Base-by-base conservation (phyloP, 2,329 filamentous ascomycete species). In the Colletotrichum filicis region DNA sequence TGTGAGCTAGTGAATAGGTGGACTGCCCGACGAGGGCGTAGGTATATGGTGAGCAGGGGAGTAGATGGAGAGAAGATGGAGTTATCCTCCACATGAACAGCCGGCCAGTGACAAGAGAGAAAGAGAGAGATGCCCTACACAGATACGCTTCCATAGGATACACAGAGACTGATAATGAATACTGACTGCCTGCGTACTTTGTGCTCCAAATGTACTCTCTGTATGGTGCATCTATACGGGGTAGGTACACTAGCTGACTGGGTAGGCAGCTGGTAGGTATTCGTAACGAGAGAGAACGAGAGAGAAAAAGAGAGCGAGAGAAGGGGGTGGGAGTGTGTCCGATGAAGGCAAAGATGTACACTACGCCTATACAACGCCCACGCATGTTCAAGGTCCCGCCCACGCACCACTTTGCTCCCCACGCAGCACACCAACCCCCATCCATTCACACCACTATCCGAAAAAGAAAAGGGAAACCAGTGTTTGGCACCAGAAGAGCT, bases 291-390 rank as follows among this genome's bases (percentile, higher is more conserved):
- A 42, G 37, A 42, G 37, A 42, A 16, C 4, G 16, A 42, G 37
- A 42, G 37, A 16, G 16, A 42, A 16, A 6, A 42, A 42, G 32
- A 35, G 32, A 42, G 37, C 14, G 37, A 42, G 37, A 42, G 37
- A 42, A 42, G 37, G 37, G 37, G 37, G 37, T 35, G 56, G 26
- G 28, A 49, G 35, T 14, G n/a, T 37, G 26, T 26, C 35, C 37
- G 56, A 46, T 60, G 68, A 71, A 71, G 63, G 49, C 30, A 67
- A 53, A 35, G 16, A 24, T 32, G 35, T 35, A 42, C 37, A 42
- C 37, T 19, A 11, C 8, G 32, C 32, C 32, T 11, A 35, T 12
- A 35, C 32, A 16, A 42, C 52, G 53, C 42, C 42, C 46, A 62
- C 42, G 42, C 32, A n/a, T 5, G 14, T n/a, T 24, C 42, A 19